Conservation (phyloP, 2,329 filamentous ascomycete genomes). For the Lachnellula arida region DNA sequence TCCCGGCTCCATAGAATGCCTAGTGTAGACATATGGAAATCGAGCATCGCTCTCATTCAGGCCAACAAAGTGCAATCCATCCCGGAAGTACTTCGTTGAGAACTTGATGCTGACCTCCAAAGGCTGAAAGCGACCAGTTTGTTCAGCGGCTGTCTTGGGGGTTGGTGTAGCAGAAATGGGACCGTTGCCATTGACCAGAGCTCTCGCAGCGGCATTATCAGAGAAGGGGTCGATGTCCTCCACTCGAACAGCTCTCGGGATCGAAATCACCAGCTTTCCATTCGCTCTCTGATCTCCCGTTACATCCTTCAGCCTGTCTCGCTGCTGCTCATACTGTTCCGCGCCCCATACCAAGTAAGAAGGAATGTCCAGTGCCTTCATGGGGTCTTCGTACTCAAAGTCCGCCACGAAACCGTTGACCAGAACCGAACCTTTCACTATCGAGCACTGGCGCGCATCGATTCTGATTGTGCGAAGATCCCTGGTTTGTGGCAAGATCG, state of each 20-base stretch:
- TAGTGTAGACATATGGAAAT: slow-evolving; percentile 89
- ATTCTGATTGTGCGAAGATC: slow-evolving; percentile 55
- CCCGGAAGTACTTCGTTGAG: slow-evolving; percentile 66
- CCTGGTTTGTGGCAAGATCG: slow-evolving; percentile 53
- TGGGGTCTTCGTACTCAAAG: slow-evolving; percentile 52
- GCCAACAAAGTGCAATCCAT: slow-evolving; percentile 89
- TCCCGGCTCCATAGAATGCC: slow-evolving; percentile 72
- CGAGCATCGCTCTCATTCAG: slow-evolving; percentile 72
- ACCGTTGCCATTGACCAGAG: slow-evolving; percentile 21
- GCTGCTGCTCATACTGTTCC: slow-evolving; percentile 70
- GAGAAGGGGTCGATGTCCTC: slow-evolving; percentile 53
- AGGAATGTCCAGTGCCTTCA: slow-evolving; percentile 59
- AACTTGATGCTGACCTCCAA: slow-evolving; percentile 72
- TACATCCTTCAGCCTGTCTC: slow-evolving; percentile 53
- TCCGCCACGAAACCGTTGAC: slow-evolving; percentile 39
- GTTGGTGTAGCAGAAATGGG: slow-evolving; percentile 31
- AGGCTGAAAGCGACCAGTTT: slow-evolving; percentile 47
- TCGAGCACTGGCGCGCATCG: slow-evolving; percentile 58
- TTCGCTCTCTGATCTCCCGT: slow-evolving; percentile 37
- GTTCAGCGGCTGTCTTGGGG: slow-evolving; percentile 33
- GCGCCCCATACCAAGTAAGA: slow-evolving; percentile 58
- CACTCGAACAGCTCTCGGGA: slow-evolving; percentile 58
- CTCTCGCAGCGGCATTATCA: slow-evolving; percentile 42
- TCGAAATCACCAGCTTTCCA: slow-evolving; percentile 52
- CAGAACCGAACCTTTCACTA: slow-evolving; percentile 50